Conservation (phyloP, 495 filamentous ascomycete genomes). For the Penicillium dipodomyicola region DNA sequence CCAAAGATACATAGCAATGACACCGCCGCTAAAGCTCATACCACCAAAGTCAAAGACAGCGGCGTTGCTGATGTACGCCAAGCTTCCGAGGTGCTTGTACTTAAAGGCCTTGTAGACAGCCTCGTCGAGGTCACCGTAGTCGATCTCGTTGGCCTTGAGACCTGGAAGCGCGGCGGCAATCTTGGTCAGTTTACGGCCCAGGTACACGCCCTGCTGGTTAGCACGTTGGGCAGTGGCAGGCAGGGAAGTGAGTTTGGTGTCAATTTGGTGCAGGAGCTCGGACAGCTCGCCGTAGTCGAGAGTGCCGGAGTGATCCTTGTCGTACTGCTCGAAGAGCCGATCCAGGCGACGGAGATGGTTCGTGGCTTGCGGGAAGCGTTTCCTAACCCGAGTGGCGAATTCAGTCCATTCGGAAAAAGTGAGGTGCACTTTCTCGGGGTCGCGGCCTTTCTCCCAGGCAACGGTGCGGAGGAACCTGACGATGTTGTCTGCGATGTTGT, state of each 20-base stretch:
- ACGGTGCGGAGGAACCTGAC: constrained; percentile 83
- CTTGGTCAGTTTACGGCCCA: constrained; percentile 92
- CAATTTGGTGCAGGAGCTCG: constrained; percentile 85
- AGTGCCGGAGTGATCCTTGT: constrained; percentile 87
- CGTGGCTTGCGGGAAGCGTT: constrained; percentile 89
- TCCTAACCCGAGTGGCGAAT: constrained; percentile 78
- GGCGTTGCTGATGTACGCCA: constrained; percentile 95
- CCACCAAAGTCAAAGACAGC: constrained; percentile 90
- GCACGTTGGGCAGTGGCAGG: constrained; percentile 94
- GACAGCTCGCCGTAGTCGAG: constrained; percentile 90
- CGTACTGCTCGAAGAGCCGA: constrained; percentile 84
- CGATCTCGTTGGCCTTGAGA: constrained; percentile 71
- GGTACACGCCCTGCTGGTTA: constrained; percentile 93
- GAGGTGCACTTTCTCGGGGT: constrained; percentile 79
- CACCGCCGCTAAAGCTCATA: constrained; percentile 73
- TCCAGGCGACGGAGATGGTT: constrained; percentile 87
- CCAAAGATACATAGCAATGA: constrained; percentile 97
- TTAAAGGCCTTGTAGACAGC: constrained; percentile 94
- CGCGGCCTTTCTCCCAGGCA: constrained; percentile 86
- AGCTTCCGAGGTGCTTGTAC: constrained; percentile 85
- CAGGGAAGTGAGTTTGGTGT: constrained; percentile 81
- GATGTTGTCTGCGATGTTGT: constrained; percentile 87
- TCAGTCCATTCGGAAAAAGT: constrained; percentile 84
- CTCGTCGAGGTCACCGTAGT: constrained; percentile 88
- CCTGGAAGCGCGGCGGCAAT: constrained; percentile 77